Conservation (phyloP, 371 early-diverging fungal species). For the Parasitella parasitica region DNA sequence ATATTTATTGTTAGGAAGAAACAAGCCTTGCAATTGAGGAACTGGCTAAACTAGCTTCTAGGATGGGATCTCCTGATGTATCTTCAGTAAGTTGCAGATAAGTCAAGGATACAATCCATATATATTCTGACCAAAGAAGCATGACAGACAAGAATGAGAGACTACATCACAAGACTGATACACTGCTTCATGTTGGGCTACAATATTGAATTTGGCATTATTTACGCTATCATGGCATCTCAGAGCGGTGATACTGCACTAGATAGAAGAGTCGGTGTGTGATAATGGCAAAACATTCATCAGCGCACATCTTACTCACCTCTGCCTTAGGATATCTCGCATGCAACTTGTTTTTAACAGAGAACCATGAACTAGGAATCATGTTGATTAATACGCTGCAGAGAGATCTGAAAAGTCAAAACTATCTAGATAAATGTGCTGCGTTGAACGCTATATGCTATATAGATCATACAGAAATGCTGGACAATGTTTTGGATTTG, state of each 20-base stretch:
- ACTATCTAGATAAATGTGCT: constrained; percentile 42
- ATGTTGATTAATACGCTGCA: constrained; percentile 57
- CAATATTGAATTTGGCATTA: constrained; percentile 49
- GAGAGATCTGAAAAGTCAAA: constrained; percentile 43
- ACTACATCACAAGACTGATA: constrained; percentile 46
- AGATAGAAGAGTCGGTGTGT: constrained; percentile 48
- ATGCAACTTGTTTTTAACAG: constrained; percentile 41
- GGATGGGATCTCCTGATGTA: constrained; percentile 39
- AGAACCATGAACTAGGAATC: constrained; percentile 45
- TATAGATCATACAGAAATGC: constrained; percentile 39
- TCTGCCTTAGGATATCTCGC: constrained; percentile 43
- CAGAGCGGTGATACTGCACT: constrained; percentile 48
- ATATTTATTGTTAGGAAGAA: constrained; percentile 33
- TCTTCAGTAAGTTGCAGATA: constrained; percentile 29
- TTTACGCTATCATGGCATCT: constrained; percentile 54
- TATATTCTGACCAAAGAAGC: background rate
- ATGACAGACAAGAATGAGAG: constrained; percentile 43
- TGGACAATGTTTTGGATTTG: constrained; percentile 30
- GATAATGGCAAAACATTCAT: background rate
- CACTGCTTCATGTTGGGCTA: constrained; percentile 56
- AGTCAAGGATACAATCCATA: background rate
- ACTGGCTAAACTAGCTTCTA: constrained; percentile 19
- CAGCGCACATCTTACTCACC: no score
- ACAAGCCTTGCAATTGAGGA: constrained; percentile 28
- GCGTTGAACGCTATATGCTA: constrained; percentile 46